These are phyloP conservation scores for Termitomyces eurrhizus DNA, from an alignment of 768 basidiomycete species.

Conservation along the genomic window DNA sequence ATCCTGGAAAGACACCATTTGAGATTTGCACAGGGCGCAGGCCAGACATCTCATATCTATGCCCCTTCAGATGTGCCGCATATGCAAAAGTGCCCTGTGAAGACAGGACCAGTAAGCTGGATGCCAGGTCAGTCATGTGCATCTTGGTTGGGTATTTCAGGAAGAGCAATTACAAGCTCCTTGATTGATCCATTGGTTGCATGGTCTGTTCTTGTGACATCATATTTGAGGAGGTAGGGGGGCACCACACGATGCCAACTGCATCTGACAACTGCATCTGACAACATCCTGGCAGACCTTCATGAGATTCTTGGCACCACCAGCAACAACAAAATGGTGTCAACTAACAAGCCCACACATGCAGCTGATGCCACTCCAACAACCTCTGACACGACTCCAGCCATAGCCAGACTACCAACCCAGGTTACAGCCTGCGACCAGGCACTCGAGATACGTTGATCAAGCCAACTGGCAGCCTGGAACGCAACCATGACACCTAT, in stretches of 20 bases:
- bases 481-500: fast-evolving
- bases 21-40: not conserved
- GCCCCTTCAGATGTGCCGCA: not conserved
- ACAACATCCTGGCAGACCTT: not conserved
- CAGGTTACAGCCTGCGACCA: too few relatives aligned
- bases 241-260: not conserved
- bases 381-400: too few relatives aligned
- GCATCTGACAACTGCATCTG: too few relatives aligned
- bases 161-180: too few relatives aligned
- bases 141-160: not conserved
- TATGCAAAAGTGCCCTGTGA: not conserved
- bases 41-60: not conserved
- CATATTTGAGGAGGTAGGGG: too few relatives aligned
- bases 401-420: fast-evolving
- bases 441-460: too few relatives aligned
- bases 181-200: not conserved
- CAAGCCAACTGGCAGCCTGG: too few relatives aligned
- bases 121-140: not conserved
- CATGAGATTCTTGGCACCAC: not conserved
- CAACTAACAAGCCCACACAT: too few relatives aligned
- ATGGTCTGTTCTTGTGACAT: not conserved
- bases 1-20: not conserved
- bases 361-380: too few relatives aligned
- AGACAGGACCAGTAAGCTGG: not conserved
- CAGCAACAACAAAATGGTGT: not conserved